These are phyloP conservation scores for Thelonectria olida DNA, from an alignment of 2,329 filamentous ascomycete species.

Conservation along the genomic window DNA sequence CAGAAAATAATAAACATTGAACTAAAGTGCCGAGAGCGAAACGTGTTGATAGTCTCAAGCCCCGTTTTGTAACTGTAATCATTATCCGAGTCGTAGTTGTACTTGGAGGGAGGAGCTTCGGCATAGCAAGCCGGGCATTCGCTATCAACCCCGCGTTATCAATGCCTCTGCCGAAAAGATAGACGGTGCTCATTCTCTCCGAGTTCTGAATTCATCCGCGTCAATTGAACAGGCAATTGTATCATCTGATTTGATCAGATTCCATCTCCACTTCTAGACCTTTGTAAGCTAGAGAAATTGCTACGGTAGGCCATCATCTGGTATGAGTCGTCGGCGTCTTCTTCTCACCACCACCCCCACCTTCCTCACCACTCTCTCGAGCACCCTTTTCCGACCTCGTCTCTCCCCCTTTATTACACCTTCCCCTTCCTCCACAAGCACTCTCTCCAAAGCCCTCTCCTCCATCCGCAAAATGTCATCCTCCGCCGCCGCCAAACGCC, in stretches of 20 bases:
- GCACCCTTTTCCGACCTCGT: conserved; percentile 10
- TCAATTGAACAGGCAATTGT: neutral
- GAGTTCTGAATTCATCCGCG: neutral
- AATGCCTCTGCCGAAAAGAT: neutral
- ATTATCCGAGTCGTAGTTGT: neutral
- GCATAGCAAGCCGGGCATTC: neutral
- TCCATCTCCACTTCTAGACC: neutral
- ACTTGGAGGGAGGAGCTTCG: neutral
- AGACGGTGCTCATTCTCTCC: neutral
- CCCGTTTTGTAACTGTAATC: too few species aligned
- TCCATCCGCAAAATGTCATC: conserved; percentile 54
- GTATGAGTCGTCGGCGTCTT: conserved; percentile 33
- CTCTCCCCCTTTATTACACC: conserved; percentile 1
- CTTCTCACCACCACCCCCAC: conserved; percentile 28
- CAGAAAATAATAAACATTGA: too few species aligned
- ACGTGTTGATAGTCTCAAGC: too few species aligned
- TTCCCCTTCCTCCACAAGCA: conserved; percentile 1
- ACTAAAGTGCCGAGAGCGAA: too few species aligned
- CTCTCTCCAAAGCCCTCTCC: conserved; percentile 17
- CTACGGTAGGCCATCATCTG: too few species aligned
- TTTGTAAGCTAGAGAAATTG: neutral
- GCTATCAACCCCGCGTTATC: neutral
- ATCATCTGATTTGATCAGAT: neutral
- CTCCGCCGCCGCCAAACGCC: conserved; percentile 77
- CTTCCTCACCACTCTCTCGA: conserved; percentile 15